Evolutionary conservation across 2,329 filamentous ascomycete species (phyloP), one percentile per base, ranked within the genome.

Genomic region (Fusarium camptoceras): DNA sequence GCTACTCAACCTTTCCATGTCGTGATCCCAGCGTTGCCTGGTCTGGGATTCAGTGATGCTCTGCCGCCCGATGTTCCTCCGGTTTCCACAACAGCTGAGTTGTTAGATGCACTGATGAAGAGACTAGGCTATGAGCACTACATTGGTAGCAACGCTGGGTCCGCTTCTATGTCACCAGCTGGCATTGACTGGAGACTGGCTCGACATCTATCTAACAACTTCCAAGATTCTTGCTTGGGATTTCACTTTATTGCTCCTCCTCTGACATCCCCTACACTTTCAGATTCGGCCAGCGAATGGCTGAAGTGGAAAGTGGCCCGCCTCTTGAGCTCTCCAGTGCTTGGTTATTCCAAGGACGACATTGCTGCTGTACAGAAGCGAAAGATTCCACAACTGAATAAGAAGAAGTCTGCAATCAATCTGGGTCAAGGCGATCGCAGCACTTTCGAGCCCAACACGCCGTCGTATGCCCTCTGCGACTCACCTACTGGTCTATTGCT

Each of bases 31-130:
- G 88, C 87, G 44, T 83, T 92, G 22, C 89, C 90, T 0, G 90
- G 89, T 1, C 81, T 91, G 47, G 90, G 89, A 18, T 92, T 92
- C 74, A 91, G 89, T 76, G 89, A 92, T 76, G 82, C 88, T 4
- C 82, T 90, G 41, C 80, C 83, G 1, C 82, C 82, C 57, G 84
- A 84, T 49, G 79, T 78, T 10, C 81, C 85, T 73, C 83, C 84
- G n/a, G 77, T 88, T 58, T 75, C 81, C 8, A 80, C 84, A 15
- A 87, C 88, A 1, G 89, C 88, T 1, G 81, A 83, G 3, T 78
- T 90, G 15, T 83, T 91, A 55, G 81, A 90, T 72, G 77, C 73
- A 1, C 74, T 92, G 57, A 92, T 92, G 90, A 77, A 77, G 51
- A 82, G 86, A 28, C 79, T 92, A 9, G 85, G 83, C 2, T 92